phyloP scores from a whole-genome alignment of 805 yeast species.

The Candida pseudoglaebosa region DNA sequence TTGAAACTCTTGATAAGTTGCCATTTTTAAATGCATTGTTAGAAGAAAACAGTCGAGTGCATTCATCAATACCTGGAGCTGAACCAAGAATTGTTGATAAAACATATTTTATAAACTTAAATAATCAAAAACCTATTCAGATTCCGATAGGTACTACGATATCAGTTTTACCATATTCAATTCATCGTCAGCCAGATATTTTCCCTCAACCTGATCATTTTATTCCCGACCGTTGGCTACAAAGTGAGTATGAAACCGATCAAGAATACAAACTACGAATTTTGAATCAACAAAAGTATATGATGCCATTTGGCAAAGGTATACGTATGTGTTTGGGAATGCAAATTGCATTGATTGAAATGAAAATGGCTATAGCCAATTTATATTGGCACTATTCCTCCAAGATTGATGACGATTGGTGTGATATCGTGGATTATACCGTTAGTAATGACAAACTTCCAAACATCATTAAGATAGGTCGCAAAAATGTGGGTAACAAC shows the following conservation, averaged over 20 bases:
- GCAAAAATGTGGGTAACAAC: conserved; percentile 13
- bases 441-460: conserved; percentile 7
- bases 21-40: conserved; percentile 60
- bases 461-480: conserved; percentile 17
- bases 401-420: conserved; percentile 41
- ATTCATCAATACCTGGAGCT: conserved; percentile 70
- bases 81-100: conserved; percentile 54
- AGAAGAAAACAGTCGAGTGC: conserved; percentile 57
- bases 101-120: conserved; percentile 20
- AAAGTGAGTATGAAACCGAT: conserved; percentile 27
- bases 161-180: conserved; percentile 62
- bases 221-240: conserved; percentile 64
- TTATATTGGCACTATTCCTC: conserved; percentile 49
- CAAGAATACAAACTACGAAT: conserved; percentile 31
- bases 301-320: conserved; percentile 73
- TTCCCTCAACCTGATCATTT: conserved; percentile 52
- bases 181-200: conserved; percentile 49
- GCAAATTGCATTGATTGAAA: conserved; percentile 63
- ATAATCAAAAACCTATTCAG: conserved; percentile 18
- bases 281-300: conserved; percentile 44
- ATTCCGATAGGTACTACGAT: conserved; percentile 55
- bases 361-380: conserved; percentile 53
- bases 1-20: conserved; percentile 47
- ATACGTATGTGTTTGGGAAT: conserved; percentile 72
- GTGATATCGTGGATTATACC: conserved; percentile 22